These are phyloP conservation scores for Pleurotus eryngii DNA, from an alignment of 768 basidiomycete species.

Conservation along the genomic window DNA sequence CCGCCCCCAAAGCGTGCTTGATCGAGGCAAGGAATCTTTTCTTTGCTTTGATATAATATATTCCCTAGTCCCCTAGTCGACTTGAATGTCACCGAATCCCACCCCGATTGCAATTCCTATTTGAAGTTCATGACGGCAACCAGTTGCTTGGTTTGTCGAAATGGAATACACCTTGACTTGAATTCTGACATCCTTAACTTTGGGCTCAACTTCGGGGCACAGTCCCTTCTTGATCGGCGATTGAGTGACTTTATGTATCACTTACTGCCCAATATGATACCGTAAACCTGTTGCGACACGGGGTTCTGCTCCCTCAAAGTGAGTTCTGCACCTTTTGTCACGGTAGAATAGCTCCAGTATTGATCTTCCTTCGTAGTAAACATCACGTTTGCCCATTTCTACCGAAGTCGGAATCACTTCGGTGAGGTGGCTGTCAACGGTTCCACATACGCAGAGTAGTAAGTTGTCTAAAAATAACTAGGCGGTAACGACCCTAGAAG, in stretches of 20 bases:
- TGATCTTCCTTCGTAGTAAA: background rate
- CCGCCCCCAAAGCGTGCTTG: slow-evolving; percentile 64
- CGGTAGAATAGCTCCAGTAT: slow-evolving; percentile 3
- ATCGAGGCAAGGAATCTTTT: slow-evolving; percentile 10
- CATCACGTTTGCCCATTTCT: slow-evolving; percentile 1
- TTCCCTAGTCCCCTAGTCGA: too few species aligned
- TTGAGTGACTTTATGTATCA: background rate
- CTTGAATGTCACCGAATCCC: too few species aligned
- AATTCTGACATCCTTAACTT: background rate
- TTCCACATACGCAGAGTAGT: background rate
- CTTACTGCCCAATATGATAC: background rate
- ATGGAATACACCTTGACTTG: background rate
- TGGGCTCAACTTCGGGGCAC: slow-evolving; percentile 3
- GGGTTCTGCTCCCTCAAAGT: background rate
- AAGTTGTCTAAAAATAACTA: slow-evolving; percentile 3
- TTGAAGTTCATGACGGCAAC: too few species aligned
- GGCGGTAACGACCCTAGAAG: slow-evolving; percentile 1
- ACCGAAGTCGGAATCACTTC: slow-evolving; percentile 7
- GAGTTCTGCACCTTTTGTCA: background rate
- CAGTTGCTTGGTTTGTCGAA: background rate
- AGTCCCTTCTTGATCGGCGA: background rate
- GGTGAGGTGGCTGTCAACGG: background rate
- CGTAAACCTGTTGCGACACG: background rate
- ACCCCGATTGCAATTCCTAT: too few species aligned
- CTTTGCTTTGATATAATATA: background rate